Conservation (phyloP, 345 rosid species). For the Murraya koenigii region DNA sequence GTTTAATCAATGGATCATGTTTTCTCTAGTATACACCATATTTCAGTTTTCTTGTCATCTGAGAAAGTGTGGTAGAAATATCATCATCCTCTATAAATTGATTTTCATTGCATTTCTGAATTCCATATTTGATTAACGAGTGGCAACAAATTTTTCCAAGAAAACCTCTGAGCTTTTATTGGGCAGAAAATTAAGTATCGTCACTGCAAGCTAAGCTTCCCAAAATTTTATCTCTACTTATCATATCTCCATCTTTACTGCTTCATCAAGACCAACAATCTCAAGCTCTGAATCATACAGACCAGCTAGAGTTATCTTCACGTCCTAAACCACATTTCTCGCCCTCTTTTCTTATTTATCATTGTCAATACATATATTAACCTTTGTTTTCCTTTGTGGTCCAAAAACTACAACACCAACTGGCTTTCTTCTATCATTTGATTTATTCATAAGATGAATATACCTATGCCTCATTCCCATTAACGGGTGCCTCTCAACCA, state of each 20-base stretch:
- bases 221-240: background rate
- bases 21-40: background rate
- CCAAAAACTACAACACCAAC: constrained; percentile 1
- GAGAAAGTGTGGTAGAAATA: background rate
- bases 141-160: background rate
- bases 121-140: background rate
- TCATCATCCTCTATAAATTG: background rate
- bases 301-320: background rate
- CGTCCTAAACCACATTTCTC: background rate
- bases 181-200: background rate
- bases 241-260: background rate
- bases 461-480: constrained; percentile 84
- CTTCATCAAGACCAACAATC: background rate
- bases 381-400: constrained; percentile 6
- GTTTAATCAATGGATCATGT: background rate
- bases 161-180: background rate
- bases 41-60: background rate
- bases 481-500: constrained; percentile 65
- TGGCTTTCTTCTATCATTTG: constrained; percentile 12
- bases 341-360: background rate
- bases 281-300: background rate
- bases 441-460: constrained; percentile 63
- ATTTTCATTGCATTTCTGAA: background rate
- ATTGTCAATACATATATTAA: background rate
- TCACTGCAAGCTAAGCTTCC: background rate